Conservation (phyloP, 2,329 filamentous ascomycete genomes). For the Chaetomiaceae sp. region DNA sequence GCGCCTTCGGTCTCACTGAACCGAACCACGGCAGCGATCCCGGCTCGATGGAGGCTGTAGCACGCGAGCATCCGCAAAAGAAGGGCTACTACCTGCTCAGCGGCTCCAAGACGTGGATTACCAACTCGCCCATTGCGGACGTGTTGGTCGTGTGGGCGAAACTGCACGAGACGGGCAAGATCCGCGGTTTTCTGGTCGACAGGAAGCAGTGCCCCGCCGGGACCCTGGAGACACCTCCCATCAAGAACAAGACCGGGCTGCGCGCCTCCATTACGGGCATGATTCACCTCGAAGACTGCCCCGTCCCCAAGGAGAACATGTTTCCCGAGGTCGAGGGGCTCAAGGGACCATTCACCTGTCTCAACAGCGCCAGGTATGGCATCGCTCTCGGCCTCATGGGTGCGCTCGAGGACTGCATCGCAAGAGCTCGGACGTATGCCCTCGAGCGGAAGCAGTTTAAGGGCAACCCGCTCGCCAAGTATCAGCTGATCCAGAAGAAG, state of each 20-base stretch:
- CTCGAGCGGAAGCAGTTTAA: conserved; percentile 95
- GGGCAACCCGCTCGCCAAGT: conserved; percentile 88
- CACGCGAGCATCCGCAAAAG: conserved; percentile 71
- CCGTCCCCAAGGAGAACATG: conserved; percentile 88
- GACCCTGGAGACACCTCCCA: conserved; percentile 82
- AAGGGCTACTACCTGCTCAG: conserved; percentile 70
- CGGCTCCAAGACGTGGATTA: conserved; percentile 87
- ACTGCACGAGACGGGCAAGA: conserved; percentile 85
- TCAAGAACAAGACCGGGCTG: conserved; percentile 94
- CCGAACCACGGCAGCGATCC: conserved; percentile 86
- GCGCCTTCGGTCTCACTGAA: conserved; percentile 81
- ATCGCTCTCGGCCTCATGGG: conserved; percentile 94
- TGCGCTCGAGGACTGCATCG: conserved; percentile 86
- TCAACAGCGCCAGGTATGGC: conserved; percentile 89
- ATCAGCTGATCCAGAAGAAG: conserved; percentile 98
- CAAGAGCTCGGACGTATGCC: conserved; percentile 77
- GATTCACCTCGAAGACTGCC: conserved; percentile 91
- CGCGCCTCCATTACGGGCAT: conserved; percentile 93
- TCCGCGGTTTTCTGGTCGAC: conserved; percentile 87
- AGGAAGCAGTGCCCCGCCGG: conserved; percentile 78
- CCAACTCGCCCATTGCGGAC: conserved; percentile 81
- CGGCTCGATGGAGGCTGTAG: conserved; percentile 77
- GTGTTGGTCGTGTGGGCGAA: conserved; percentile 88
- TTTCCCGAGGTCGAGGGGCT: conserved; percentile 86
- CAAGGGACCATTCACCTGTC: conserved; percentile 82